Evolutionary conservation across 305 asterid species (phyloP).

Genomic region (Solanum hybrid): DNA sequence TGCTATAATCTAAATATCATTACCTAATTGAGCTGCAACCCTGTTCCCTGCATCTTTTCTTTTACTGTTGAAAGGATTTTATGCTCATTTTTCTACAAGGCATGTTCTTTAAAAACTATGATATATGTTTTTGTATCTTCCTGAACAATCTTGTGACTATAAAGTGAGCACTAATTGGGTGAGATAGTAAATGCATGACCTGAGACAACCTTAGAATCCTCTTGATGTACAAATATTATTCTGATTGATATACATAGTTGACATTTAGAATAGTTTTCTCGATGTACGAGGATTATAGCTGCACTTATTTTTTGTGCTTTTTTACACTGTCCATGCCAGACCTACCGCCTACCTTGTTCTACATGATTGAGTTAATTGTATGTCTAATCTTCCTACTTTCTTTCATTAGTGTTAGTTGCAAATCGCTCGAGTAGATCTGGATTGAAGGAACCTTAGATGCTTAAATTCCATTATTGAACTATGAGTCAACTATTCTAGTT

Average conservation of each 20-base stretch:
- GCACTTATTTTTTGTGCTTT: neutral
- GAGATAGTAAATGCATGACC: neutral
- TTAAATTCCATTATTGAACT: neutral
- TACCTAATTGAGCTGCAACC: neutral
- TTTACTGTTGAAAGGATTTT: neutral
- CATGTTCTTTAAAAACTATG: neutral
- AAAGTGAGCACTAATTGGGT: neutral
- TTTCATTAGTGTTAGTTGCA: neutral
- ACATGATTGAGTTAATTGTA: neutral
- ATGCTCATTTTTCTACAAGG: neutral
- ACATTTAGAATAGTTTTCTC: neutral
- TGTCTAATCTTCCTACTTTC: neutral
- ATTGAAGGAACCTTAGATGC: neutral
- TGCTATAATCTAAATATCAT: neutral
- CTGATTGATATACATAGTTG: neutral
- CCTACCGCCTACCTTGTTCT: neutral
- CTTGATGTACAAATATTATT: neutral
- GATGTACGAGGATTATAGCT: neutral
- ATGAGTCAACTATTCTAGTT: neutral
- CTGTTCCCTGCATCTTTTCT: neutral
- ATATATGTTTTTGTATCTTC: neutral
- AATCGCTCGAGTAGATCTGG: neutral
- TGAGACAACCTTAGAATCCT: neutral
- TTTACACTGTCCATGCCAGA: neutral
- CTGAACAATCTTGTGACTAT: neutral